Base-by-base conservation (phyloP, 2,329 filamentous ascomycete genomes). In the Aureobasidium sp. region DNA sequence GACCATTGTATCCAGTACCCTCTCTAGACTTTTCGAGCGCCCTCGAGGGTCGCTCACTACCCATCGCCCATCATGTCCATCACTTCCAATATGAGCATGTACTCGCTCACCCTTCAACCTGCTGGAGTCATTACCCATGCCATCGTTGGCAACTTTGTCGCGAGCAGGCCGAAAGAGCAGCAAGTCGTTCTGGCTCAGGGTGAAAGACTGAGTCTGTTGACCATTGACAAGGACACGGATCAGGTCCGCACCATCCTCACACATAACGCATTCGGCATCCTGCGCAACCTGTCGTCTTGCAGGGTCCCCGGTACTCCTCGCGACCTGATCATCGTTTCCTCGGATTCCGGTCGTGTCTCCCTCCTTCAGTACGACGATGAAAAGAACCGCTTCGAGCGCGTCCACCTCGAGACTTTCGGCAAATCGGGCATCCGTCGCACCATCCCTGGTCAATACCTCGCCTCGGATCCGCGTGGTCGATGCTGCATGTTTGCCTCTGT, bases 331-430 rank as follows among this genome's bases (percentile, higher is more conserved):
- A 94, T 97, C 70, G 85, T 99, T 67, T 89, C 91, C 59, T 96
- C 92, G 53, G 94, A 99, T 77, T 97, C 94, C 32, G 94, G 94
- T 66, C 89, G 94, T 53, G 93, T 99, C 69, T 88, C 93, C 27
- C 91, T 97, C 69, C 82, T 97, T 73, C 93, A 97, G 76, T 99
- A 97, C 74, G 78, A 93, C 39, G 87, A 90, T 15, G 84, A 89
- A 21, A 86, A 91, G 74, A 96, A 96, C 73, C 86, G 86, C 53
- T 97, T 99, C 76, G 87, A 87, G 69, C 87, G 91, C 50, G 83
- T 97, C 66, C 94, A 97, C 71, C 83, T 97, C 62, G 95, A 99
- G 78, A 99, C 95, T 0, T 99, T 96, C 74, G 94, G 94, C 67
- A 99, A 99, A 76, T 97, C 94, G 8, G 95, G 94, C 41, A 85